phyloP scores from a whole-genome alignment of 2,329 filamentous ascomycete genomes.

The Anthostomella pinea region DNA sequence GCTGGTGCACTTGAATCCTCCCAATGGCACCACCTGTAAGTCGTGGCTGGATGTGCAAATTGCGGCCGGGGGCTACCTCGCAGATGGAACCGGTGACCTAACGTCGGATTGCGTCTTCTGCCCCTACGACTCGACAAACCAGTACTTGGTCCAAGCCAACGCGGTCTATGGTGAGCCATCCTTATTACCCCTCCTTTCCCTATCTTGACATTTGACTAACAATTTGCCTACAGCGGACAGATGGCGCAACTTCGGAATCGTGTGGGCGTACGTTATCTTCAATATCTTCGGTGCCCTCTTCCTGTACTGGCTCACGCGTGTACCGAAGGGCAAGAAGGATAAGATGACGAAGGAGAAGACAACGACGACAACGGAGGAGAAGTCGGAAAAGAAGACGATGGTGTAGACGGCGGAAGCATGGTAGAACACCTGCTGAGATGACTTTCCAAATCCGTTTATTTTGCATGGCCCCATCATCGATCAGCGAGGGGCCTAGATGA shows the following conservation, averaged over 20 bases:
- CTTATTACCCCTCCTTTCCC: neutral
- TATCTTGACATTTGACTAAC: slow-evolving; percentile 18
- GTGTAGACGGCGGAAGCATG: neutral
- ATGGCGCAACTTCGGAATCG: slow-evolving; percentile 57
- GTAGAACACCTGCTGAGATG: no score
- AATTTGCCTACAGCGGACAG: slow-evolving; percentile 32
- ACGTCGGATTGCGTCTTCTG: slow-evolving; percentile 46
- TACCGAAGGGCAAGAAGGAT: slow-evolving; percentile 38
- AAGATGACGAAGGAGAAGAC: slow-evolving; percentile 28
- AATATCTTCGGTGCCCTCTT: slow-evolving; percentile 51
- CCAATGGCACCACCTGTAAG: slow-evolving; percentile 49
- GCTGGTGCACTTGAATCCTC: slow-evolving; percentile 59
- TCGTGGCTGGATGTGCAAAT: slow-evolving; percentile 53
- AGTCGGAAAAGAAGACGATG: slow-evolving; percentile 5
- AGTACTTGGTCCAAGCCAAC: slow-evolving; percentile 35
- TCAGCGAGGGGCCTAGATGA: no score
- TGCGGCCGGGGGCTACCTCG: slow-evolving; percentile 41
- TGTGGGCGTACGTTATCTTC: slow-evolving; percentile 54
- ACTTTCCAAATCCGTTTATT: no score
- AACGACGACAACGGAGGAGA: slow-evolving; percentile 2
- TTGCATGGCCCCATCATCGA: no score
- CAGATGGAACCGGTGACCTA: slow-evolving; percentile 37
- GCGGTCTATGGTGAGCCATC: slow-evolving; percentile 40
- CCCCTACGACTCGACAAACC: slow-evolving; percentile 35
- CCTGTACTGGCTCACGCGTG: slow-evolving; percentile 50